Evolutionary conservation across 2,329 filamentous ascomycete species (phyloP).

Genomic region (Purpureocillium takamizusanense): DNA sequence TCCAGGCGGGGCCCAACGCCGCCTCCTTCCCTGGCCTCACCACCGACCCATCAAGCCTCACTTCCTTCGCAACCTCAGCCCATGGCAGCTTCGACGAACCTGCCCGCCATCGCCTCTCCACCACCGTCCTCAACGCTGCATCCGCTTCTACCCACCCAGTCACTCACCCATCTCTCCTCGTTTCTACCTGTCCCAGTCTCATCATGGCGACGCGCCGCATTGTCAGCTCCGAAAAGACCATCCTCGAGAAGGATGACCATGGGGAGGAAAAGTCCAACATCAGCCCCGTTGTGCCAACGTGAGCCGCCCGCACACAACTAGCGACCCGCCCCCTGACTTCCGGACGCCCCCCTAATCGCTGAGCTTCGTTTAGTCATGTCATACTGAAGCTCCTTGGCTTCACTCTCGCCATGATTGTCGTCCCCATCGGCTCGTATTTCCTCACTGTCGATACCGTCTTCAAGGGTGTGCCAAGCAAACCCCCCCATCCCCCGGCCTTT

Average conservation of each 20-base stretch:
- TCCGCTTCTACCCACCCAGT: background rate
- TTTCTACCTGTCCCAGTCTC: too few relatives aligned
- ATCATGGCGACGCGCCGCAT: slow-evolving; percentile 65
- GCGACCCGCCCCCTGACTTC: background rate
- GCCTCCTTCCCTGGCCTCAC: too few relatives aligned
- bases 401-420: slow-evolving; percentile 80
- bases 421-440: slow-evolving; percentile 87
- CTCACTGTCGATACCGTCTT: slow-evolving; percentile 69
- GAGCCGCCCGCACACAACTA: slow-evolving; percentile 20
- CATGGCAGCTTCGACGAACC: too few relatives aligned
- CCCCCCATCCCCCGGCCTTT: too few relatives aligned
- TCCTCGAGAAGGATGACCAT: slow-evolving; percentile 50
- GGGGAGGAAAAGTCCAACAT: slow-evolving; percentile 57
- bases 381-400: slow-evolving; percentile 87
- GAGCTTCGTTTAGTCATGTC: slow-evolving; percentile 50
- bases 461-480: slow-evolving; percentile 61
- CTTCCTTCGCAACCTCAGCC: too few relatives aligned
- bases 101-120: background rate
- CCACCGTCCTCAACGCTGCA: background rate
- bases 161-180: slow-evolving; percentile 8
- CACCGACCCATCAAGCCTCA: too few relatives aligned
- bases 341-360: background rate
- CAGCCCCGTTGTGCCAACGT: slow-evolving; percentile 77
- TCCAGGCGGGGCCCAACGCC: too few relatives aligned
- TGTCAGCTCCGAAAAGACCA: slow-evolving; percentile 55